Evolutionary conservation across 2,329 filamentous ascomycete genomes (phyloP).

Genomic region (Emericellopsis atlantica): DNA sequence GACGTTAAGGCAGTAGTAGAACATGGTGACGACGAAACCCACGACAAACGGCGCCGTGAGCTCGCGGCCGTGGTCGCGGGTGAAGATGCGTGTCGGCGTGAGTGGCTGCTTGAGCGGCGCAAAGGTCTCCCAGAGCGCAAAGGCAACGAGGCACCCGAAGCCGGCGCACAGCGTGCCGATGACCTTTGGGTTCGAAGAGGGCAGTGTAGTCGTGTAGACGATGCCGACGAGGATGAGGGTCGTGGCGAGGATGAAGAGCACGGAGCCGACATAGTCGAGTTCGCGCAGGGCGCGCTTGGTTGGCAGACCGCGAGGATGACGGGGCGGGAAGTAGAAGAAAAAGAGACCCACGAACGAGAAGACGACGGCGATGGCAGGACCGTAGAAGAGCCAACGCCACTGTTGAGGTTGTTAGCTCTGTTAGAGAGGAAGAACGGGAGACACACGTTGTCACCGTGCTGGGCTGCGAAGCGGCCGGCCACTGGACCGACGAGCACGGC

Average conservation of each 20-base stretch:
- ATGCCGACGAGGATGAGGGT: slow-evolving; percentile 24
- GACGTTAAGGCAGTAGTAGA: slow-evolving; percentile 34
- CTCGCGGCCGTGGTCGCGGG: slow-evolving; percentile 27
- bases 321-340: slow-evolving; percentile 19
- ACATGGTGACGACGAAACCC: slow-evolving; percentile 34
- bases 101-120: slow-evolving; percentile 22
- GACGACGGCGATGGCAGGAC: slow-evolving; percentile 24
- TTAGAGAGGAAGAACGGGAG: background rate
- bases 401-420: slow-evolving; percentile 1
- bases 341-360: slow-evolving; percentile 29
- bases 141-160: slow-evolving; percentile 17
- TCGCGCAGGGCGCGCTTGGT: slow-evolving; percentile 19
- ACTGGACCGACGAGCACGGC: slow-evolving; percentile 31
- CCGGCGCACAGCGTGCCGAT: slow-evolving; percentile 22
- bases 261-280: slow-evolving; percentile 23
- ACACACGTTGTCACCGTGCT: slow-evolving; percentile 13
- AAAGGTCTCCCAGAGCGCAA: slow-evolving; percentile 25
- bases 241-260: slow-evolving; percentile 21
- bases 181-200: slow-evolving; percentile 20
- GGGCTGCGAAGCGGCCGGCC: slow-evolving; percentile 25
- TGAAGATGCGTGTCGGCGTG: slow-evolving; percentile 31
- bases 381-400: slow-evolving; percentile 33
- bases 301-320: slow-evolving; percentile 18
- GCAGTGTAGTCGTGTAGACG: slow-evolving; percentile 21
- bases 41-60: slow-evolving; percentile 31